Base-by-base conservation (phyloP, 2,329 filamentous ascomycete genomes). In the Colletotrichum abscissum region DNA sequence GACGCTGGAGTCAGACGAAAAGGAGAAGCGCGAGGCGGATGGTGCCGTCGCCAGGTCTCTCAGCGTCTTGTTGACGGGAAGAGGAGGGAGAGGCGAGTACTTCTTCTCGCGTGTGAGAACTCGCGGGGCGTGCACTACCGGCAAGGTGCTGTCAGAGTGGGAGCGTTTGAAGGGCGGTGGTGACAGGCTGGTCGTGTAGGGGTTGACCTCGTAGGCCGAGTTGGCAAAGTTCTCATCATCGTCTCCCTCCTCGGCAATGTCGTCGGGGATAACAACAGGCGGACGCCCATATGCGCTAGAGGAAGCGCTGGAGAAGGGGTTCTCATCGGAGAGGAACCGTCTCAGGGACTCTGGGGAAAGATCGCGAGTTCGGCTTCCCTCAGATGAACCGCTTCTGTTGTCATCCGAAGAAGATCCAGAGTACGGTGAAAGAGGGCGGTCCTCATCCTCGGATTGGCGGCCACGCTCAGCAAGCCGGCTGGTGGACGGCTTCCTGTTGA, bases 151-250 rank as follows among this genome's bases (percentile, higher is more conserved):
- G 58, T 81, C 82, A 0, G 83, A 82, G 38, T 79, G 66, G 4
- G 78, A 81, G 26, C 86, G 84, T 74, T 84, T 84, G 56, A 84
- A 83, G 0, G 89, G 89, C 1, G 89, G 88, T 9, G 89, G 88
- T 2, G 89, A 90, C 19, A 90, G 80, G 54, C 83, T 80, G 1
- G 87, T 88, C 24, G 82, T 79, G 71, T 84, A 87, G 1, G 83
- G 79, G 26, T 84, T 81, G 2, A 73, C 82, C 66, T 90, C 88
- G 0, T 85, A 85, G 7, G 86, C 85, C 1, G 87, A 87, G 4
- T 84, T 86, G n/a, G 89, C 89, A 76, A 92, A 92, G 80, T 91
- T 91, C 75, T 91, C 88, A 76, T 92, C 89, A 74, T 92, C 82
- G 30, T 81, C 73, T 22, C 78, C 78, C 68, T 86, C 83, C 54